Conservation (phyloP, 1,139 yeast genomes). For the Lodderomyces orthopsilosis region DNA sequence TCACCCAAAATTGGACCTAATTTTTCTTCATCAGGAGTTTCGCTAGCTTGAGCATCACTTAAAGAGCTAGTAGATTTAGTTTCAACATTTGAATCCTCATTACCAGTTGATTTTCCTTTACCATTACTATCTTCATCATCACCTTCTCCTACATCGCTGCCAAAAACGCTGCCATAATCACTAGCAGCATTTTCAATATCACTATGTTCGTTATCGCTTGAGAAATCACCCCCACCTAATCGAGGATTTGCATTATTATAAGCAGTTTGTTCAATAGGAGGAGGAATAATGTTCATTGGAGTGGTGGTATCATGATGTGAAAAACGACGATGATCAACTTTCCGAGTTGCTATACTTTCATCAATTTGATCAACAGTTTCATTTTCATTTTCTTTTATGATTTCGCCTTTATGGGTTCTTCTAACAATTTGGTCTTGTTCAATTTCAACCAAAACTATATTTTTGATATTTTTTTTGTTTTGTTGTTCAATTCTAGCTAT, state of each 20-base stretch:
- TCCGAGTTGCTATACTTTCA: conserved; percentile 34
- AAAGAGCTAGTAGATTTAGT: conserved; percentile 1
- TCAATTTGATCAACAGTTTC: conserved; percentile 24
- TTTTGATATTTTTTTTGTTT: conserved; percentile 16
- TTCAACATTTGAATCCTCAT: neutral
- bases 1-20: conserved; percentile 19
- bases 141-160: neutral
- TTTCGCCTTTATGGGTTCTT: conserved; percentile 86
- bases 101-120: neutral
- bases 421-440: conserved; percentile 52
- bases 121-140: neutral
- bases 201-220: conserved; percentile 4
- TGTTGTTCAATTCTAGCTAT: conserved; percentile 19
- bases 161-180: neutral
- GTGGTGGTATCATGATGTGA: conserved; percentile 15
- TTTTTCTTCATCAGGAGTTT: conserved; percentile 21
- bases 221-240: conserved; percentile 3
- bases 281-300: neutral
- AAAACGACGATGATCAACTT: conserved; percentile 44
- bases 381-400: conserved; percentile 56
- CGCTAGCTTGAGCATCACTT: conserved; percentile 1
- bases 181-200: neutral
- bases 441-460: conserved; percentile 50
- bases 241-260: conserved; percentile 16
- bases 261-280: conserved; percentile 10